A percentile compares a stretch with the other conserved stretches of the same genome.
These are phyloP conservation scores for Wickerhamia fluorescens DNA, from an alignment of 805 yeast species.

Conservation along the genomic window DNA sequence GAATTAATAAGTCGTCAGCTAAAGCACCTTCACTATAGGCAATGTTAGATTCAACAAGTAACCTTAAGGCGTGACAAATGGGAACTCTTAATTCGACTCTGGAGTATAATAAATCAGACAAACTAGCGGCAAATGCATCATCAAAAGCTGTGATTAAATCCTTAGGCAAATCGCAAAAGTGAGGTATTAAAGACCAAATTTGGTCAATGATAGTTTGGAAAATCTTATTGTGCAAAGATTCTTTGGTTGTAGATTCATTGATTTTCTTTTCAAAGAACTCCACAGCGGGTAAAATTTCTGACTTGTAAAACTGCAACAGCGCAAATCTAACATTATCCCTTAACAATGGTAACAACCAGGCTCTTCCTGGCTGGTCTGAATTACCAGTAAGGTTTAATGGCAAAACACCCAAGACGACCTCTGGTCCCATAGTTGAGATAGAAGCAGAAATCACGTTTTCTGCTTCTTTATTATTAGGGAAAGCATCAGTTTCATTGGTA, in stretches of 20 bases:
- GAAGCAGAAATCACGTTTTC: slow-evolving; percentile 79
- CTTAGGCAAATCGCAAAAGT: slow-evolving; percentile 78
- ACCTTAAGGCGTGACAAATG: slow-evolving; percentile 77
- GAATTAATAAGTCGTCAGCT: slow-evolving; percentile 48
- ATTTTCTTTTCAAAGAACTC: slow-evolving; percentile 47
- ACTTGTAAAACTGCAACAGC: slow-evolving; percentile 53
- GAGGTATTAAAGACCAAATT: slow-evolving; percentile 86
- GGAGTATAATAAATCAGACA: slow-evolving; percentile 70
- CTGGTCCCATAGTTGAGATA: slow-evolving; percentile 80
- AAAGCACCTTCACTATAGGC: slow-evolving; percentile 56
- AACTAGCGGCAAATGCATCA: slow-evolving; percentile 67
- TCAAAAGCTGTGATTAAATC: slow-evolving; percentile 63
- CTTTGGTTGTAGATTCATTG: slow-evolving; percentile 35
- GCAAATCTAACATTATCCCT: slow-evolving; percentile 81
- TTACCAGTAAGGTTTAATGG: slow-evolving; percentile 71
- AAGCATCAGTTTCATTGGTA: slow-evolving; percentile 63
- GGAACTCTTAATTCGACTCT: slow-evolving; percentile 68
- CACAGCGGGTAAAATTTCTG: slow-evolving; percentile 59
- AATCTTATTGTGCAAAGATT: slow-evolving; percentile 67
- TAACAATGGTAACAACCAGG: slow-evolving; percentile 88
- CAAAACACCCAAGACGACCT: slow-evolving; percentile 59
- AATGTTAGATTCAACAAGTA: slow-evolving; percentile 70
- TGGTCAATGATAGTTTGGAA: slow-evolving; percentile 84
- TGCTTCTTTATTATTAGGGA: slow-evolving; percentile 64
- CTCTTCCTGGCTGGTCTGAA: slow-evolving; percentile 66